Evolutionary conservation across 169 alveolate species (phyloP).

Genomic region (Plasmodium falciparum): DNA sequence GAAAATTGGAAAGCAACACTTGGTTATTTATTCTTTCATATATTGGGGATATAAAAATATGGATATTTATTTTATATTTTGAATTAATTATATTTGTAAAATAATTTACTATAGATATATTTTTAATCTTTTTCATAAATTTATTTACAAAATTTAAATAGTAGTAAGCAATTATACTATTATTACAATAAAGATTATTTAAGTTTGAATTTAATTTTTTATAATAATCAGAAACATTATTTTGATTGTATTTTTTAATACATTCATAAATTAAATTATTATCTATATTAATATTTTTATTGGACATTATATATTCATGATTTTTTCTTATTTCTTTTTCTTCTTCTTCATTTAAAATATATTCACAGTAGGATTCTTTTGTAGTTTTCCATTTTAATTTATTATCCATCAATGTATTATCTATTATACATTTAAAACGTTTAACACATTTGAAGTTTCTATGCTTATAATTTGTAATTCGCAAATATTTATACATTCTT

Average conservation of each 20-base stretch:
- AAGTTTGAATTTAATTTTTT: constrained; percentile 39
- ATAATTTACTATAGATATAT: constrained; percentile 46
- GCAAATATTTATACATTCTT: not conserved
- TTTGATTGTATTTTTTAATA: constrained; percentile 48
- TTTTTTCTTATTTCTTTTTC: constrained; percentile 38
- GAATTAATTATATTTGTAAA: constrained; percentile 36
- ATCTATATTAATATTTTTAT: constrained; percentile 44
- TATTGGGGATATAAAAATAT: constrained; percentile 62
- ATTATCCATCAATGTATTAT: constrained; percentile 26
- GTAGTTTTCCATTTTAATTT: constrained; percentile 69
- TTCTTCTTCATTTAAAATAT: constrained; percentile 55
- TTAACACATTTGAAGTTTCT: constrained; percentile 21
- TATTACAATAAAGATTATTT: constrained; percentile 25
- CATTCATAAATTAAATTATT: constrained; percentile 42
- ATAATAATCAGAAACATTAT: constrained; percentile 56
- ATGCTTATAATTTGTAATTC: constrained; percentile 16
- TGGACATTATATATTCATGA: constrained; percentile 36
- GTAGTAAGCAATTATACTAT: constrained; percentile 9
- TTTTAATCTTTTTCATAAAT: constrained; percentile 20
- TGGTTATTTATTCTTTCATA: constrained; percentile 71
- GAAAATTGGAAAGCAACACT: constrained; percentile 21
- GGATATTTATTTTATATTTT: constrained; percentile 33
- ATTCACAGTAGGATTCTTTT: constrained; percentile 71
- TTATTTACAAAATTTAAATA: constrained; percentile 43
- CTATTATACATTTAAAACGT: constrained; percentile 63